phyloP scores from a whole-genome alignment of 108 stramenopile species.

The Skeletonema menzelii region DNA sequence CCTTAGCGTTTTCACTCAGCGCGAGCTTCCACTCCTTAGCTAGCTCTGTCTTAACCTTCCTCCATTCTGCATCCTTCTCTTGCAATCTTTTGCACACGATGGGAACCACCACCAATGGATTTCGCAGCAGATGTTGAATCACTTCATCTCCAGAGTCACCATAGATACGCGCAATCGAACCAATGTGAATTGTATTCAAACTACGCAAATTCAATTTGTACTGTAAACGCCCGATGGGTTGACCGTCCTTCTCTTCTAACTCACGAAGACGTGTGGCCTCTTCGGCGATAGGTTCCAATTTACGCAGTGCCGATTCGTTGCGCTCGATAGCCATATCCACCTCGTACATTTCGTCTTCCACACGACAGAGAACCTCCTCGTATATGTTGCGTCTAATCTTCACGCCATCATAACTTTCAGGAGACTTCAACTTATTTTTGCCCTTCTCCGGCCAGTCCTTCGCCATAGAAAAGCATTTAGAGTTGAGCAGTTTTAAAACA shows the following conservation, averaged over 20 bases:
- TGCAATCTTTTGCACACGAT: slow-evolving; percentile 92
- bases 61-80: slow-evolving; percentile 97
- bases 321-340: slow-evolving; percentile 98
- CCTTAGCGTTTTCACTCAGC: slow-evolving; percentile 65
- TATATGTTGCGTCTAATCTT: slow-evolving; percentile 66
- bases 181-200: slow-evolving; percentile 74
- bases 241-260: slow-evolving; percentile 84
- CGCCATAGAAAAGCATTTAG: slow-evolving; percentile 46
- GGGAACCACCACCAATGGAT: slow-evolving; percentile 93
- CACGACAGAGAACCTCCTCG: slow-evolving; percentile 78
- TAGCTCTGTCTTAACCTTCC: slow-evolving; percentile 68
- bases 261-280: slow-evolving; percentile 78
- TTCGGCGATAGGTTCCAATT: slow-evolving; percentile 92
- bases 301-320: slow-evolving; percentile 82
- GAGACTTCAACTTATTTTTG: slow-evolving; percentile 28
- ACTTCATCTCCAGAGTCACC: slow-evolving; percentile 90
- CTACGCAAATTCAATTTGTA: slow-evolving; percentile 69
- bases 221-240: slow-evolving; percentile 84
- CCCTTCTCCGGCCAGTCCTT: slow-evolving; percentile 21
- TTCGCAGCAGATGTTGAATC: slow-evolving; percentile 89
- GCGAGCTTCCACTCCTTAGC: slow-evolving; percentile 63
- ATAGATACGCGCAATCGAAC: slow-evolving; percentile 84
- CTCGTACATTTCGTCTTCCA: slow-evolving; percentile 93
- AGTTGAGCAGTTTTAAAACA: slow-evolving; percentile 45
- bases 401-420: slow-evolving; percentile 71